Percentiles rank a stretch among this genome's conserved stretches.
Evolutionary conservation across 2,329 filamentous ascomycete genomes (phyloP).

Genomic region (Xylariaceae sp.): DNA sequence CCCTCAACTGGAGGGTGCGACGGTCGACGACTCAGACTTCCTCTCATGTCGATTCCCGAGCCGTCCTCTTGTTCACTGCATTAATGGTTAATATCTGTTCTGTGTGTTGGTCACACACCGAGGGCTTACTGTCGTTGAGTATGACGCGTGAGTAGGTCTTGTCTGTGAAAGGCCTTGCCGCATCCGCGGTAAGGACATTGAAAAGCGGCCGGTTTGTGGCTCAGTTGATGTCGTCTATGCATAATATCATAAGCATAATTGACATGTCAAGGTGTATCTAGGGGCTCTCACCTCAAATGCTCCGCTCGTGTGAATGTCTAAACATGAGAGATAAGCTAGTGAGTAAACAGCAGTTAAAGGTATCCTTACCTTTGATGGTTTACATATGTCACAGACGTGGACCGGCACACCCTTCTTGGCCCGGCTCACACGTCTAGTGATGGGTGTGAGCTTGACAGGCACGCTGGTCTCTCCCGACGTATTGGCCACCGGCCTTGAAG

Average conservation of each 20-base stretch:
- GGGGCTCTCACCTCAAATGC: slow-evolving; percentile 47
- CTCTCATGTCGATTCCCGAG: slow-evolving; percentile 27
- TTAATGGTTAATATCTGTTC: slow-evolving; percentile 13
- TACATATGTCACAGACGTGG: slow-evolving; percentile 49
- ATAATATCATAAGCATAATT: slow-evolving; percentile 24
- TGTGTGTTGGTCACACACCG: background rate
- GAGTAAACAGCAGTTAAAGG: background rate
- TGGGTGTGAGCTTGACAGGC: slow-evolving; percentile 49
- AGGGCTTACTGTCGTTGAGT: slow-evolving; percentile 44
- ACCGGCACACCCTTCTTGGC: slow-evolving; percentile 56
- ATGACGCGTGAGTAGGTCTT: slow-evolving; percentile 56
- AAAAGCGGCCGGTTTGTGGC: slow-evolving; percentile 50
- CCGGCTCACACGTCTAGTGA: slow-evolving; percentile 51
- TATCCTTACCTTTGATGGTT: slow-evolving; percentile 43
- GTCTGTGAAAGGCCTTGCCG: slow-evolving; percentile 52
- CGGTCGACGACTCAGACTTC: slow-evolving; percentile 26
- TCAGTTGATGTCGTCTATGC: slow-evolving; percentile 53
- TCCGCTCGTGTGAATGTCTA: slow-evolving; percentile 59
- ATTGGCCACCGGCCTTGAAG: slow-evolving; percentile 40
- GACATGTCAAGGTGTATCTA: background rate
- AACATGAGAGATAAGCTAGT: slow-evolving; percentile 20
- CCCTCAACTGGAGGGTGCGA: slow-evolving; percentile 26
- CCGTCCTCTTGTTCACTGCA: slow-evolving; percentile 43
- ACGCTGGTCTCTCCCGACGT: slow-evolving; percentile 32
- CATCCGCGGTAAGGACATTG: slow-evolving; percentile 49